phyloP scores from a whole-genome alignment of 2,329 filamentous ascomycete species.

The Botrytis elliptica region DNA sequence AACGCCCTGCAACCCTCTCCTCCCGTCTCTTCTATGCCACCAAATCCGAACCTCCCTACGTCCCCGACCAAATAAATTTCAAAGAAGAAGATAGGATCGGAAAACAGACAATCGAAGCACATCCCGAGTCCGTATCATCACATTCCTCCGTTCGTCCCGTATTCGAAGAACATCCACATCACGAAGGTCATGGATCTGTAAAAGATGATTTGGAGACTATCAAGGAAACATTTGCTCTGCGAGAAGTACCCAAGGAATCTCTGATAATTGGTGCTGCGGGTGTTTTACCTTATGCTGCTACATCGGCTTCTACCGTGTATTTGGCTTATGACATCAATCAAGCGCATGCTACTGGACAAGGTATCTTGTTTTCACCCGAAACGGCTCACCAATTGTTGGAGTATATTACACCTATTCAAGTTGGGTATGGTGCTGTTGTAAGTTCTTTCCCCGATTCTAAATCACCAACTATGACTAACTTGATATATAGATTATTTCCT shows the following conservation, averaged over 20 bases:
- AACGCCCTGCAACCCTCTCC: constrained; percentile 29
- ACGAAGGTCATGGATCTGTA: constrained; percentile 49
- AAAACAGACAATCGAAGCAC: constrained; percentile 54
- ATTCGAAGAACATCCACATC: constrained; percentile 43
- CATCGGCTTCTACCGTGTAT: constrained; percentile 78
- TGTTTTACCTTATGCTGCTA: constrained; percentile 81
- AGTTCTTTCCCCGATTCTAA: constrained; percentile 39
- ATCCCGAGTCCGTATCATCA: constrained; percentile 60
- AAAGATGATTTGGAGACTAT: constrained; percentile 60
- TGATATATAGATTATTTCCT: constrained; percentile 72
- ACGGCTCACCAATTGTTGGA: constrained; percentile 71
- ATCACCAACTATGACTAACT: constrained; percentile 19
- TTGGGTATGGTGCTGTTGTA: constrained; percentile 85
- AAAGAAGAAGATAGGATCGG: constrained; percentile 56
- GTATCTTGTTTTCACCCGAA: constrained; percentile 63
- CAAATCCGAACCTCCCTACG: constrained; percentile 34
- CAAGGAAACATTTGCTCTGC: constrained; percentile 66
- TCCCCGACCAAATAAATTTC: constrained; percentile 47
- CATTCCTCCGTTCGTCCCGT: constrained; percentile 56
- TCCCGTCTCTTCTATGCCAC: constrained; percentile 49
- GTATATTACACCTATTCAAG: constrained; percentile 79
- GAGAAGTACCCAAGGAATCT: constrained; percentile 64
- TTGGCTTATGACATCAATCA: constrained; percentile 82
- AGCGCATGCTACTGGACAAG: constrained; percentile 56
- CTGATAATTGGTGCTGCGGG: constrained; percentile 71